Percentiles rank a stretch among this genome's conserved stretches.
phyloP scores from a whole-genome alignment of 1,284 basidiomycete genomes.

The Amylostereum areolatum region DNA sequence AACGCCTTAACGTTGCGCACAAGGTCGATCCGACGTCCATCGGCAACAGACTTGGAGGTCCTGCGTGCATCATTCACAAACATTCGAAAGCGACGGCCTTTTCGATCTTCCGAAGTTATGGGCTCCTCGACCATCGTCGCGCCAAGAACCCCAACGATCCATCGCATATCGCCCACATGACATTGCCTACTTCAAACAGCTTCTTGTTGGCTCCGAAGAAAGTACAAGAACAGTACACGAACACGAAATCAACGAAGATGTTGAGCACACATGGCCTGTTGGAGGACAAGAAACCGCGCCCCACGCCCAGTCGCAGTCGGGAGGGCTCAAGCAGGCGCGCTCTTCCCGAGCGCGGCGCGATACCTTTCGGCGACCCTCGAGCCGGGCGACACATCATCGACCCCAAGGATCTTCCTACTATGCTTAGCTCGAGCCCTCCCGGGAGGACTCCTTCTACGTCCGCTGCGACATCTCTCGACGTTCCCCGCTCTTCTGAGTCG shows the following conservation, averaged over 20 bases:
- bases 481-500: background rate
- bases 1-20: slow-evolving; percentile 58
- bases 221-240: slow-evolving; percentile 73
- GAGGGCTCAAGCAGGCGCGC: background rate
- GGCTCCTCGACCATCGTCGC: slow-evolving; percentile 23
- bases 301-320: background rate
- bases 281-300: slow-evolving; percentile 23
- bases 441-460: background rate
- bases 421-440: background rate
- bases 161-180: slow-evolving; percentile 18
- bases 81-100: slow-evolving; percentile 73
- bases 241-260: slow-evolving; percentile 66
- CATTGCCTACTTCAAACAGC: slow-evolving; percentile 33
- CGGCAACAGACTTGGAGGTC: slow-evolving; percentile 42
- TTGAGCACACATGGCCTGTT: slow-evolving; percentile 63
- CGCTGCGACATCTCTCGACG: background rate
- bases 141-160: slow-evolving; percentile 1
- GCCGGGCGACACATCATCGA: background rate
- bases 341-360: background rate
- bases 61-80: slow-evolving; percentile 65
- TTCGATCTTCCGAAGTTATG: slow-evolving; percentile 64
- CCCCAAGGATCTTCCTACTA: background rate
- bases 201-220: slow-evolving; percentile 64
- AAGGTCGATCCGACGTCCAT: slow-evolving; percentile 42
- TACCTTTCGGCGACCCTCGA: background rate